Base-by-base conservation (phyloP, 176 grass and related monocot genomes). In the Eleusine coracana region DNA sequence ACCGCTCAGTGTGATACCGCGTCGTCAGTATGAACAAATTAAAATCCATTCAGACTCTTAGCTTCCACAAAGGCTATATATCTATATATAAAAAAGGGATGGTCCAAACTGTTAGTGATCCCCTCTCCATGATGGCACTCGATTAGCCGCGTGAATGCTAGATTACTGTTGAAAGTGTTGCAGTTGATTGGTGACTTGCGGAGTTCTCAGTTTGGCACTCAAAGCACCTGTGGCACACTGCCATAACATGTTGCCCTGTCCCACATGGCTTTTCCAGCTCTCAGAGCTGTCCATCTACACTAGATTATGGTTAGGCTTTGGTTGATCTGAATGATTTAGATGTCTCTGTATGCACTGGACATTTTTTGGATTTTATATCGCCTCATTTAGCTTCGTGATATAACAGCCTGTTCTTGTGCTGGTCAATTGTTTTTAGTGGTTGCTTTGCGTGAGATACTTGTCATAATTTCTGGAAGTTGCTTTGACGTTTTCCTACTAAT, bases 211-310 rank as follows among this genome's bases (percentile, higher is more conserved):
- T 74, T 80, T 68, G 74, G 71, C 77, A 76, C 77, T 81, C 70
- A 76, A 45, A 84, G 23, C 75, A 77, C 62, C 45, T 72, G 74
- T 73, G 52, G 70, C 42, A 63, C 64, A 27, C 40, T 80, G 76
- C 65, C 64, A 77, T 85, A 64, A 64, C 77, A 71, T 64, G 37
- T 81, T 63, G 55, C 66, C 34, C 69, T 82, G 88, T 54, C 71
- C 83, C 83, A 85, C 78, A 77, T 86, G 78, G 70, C 78, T 86
- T 86, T 85, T 86, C 78, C 83, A 89, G 83, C 83, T 61, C 38
- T 66, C 14, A 49, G 46, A 86, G 78, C 27, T 82, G 55, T 40
- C 66, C 45, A 52, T 81, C 27, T 77, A 66, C 37, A 45, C 20
- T 89, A 77, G 38, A 78, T 86, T 78, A 82, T 89, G 48, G 73